Conservation (phyloP, 1,139 yeast genomes). For the Blastobotrys apis region DNA sequence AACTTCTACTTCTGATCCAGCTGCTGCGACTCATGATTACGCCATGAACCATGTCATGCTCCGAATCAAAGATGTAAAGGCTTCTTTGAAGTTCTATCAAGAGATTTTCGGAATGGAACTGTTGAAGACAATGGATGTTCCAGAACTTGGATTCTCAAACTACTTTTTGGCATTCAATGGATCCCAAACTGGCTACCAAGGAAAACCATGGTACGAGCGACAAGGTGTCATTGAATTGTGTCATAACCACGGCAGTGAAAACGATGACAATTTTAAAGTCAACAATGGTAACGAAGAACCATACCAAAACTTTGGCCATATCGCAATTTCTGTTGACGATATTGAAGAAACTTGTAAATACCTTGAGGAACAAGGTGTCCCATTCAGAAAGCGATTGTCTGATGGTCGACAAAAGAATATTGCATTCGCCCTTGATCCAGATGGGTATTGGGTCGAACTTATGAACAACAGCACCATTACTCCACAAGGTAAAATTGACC, state of each 20-base stretch:
- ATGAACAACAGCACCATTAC: conserved; percentile 52
- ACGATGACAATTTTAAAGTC: conserved; percentile 52
- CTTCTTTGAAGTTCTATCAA: conserved; percentile 66
- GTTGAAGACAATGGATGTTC: conserved; percentile 49
- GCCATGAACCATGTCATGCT: conserved; percentile 45
- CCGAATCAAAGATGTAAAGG: conserved; percentile 77
- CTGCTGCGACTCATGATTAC: conserved; percentile 11
- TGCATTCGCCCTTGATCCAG: conserved; percentile 93
- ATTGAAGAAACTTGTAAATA: conserved; percentile 56
- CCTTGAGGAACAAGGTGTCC: conserved; percentile 54
- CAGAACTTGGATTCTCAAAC: conserved; percentile 56
- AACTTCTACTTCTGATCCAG: too few relatives aligned
- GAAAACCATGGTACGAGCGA: conserved; percentile 54
- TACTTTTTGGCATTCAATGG: conserved; percentile 63
- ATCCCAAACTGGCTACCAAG: conserved; percentile 41
- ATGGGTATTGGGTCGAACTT: conserved; percentile 95
- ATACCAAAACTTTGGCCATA: conserved; percentile 89
- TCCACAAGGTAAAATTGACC: conserved; percentile 26
- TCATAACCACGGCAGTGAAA: conserved; percentile 73
- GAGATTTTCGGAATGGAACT: conserved; percentile 71
- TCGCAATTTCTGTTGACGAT: conserved; percentile 82
- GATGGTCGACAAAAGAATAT: conserved; percentile 93
- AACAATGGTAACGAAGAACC: conserved; percentile 84
- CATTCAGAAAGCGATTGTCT: conserved; percentile 71
- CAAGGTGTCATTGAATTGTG: conserved; percentile 82